Base-by-base conservation (phyloP, 192 early-diverging fungal species). In the Umbelopsis vinacea region DNA sequence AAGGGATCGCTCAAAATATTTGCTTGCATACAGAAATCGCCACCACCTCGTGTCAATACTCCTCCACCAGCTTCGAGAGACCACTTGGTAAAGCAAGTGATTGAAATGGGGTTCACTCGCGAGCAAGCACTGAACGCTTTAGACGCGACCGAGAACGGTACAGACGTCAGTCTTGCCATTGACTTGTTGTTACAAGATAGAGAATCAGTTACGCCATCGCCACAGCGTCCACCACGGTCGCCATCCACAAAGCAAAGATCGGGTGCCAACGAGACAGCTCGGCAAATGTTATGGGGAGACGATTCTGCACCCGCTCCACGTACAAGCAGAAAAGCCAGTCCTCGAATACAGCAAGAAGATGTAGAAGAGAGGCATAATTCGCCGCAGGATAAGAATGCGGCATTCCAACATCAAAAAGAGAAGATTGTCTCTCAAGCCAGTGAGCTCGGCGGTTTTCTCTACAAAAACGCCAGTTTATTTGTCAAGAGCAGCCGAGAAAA, bases 51-150 rank as follows among this genome's bases (percentile, higher is more conserved):
- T 17, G 17, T 26, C 17, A 33, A 3, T 33, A 33, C 54, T 22
- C 54, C 54, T 14, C 54, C 12, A 4, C 15, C 57, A 9, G 66
- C 50, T 19, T 29, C 67, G 6, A 69, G 82, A 14, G 86, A 87
- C 35, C 78, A 76, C 14, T 69, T 78, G n/a, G 86, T 96, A 70
- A 89, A 92, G 5, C 86, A 91, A 79, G 84, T 97, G 46, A 86
- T 89, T 15, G 88, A 87, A 29, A 93, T 94, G 88, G 94, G 94
- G 1, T 97, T 95, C 74, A 84, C 91, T 22, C 78, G 77, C 0
- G 84, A 86, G 8, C 82, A 88, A 66, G 89, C 94, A 0, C 81
- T 74, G 50, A 72, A 83, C 21, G 94, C 96, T 4, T 75, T 97
- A 54, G 86, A 85, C 37, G 90, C 89, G 43, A 85, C 89, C 2